Evolutionary conservation across 1,139 yeast genomes (phyloP).

Genomic region (Blastobotrys buckinghamii): DNA sequence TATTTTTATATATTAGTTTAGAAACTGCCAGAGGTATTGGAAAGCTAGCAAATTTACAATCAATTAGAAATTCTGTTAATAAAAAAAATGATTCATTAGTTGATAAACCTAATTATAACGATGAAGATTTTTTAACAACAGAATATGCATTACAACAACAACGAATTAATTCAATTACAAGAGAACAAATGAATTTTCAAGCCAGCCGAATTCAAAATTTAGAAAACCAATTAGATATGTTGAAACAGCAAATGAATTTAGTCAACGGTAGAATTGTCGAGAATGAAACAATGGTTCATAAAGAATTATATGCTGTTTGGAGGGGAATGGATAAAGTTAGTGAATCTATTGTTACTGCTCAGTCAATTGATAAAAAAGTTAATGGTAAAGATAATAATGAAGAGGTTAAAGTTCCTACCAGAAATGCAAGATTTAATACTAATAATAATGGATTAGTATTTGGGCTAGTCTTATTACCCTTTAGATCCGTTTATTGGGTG

Average conservation of each 20-base stretch:
- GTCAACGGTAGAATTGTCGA: slow-evolving; percentile 10
- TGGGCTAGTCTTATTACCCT: background rate
- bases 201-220: slow-evolving; percentile 2
- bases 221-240: slow-evolving; percentile 8
- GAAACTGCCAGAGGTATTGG: slow-evolving; percentile 21
- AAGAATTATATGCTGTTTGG: slow-evolving; percentile 18
- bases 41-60: slow-evolving; percentile 6
- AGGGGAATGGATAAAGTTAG: slow-evolving; percentile 15
- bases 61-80: too few species aligned
- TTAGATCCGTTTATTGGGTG: background rate
- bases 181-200: background rate
- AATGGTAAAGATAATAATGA: background rate
- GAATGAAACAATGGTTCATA: slow-evolving; percentile 13
- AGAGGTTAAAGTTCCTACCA: background rate
- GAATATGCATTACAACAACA: background rate
- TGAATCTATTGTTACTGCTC: background rate
- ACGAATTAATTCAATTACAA: background rate
- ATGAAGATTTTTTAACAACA: background rate
- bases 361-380: background rate
- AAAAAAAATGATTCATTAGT: too few species aligned
- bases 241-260: slow-evolving; percentile 5
- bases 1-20: slow-evolving; percentile 22
- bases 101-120: too few species aligned
- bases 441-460: background rate
- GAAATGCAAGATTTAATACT: background rate